Evolutionary conservation across 164 flowering plant genomes (phyloP), one percentile per base, ranked within the genome.

Genomic region (Tinospora cordifolia): DNA sequence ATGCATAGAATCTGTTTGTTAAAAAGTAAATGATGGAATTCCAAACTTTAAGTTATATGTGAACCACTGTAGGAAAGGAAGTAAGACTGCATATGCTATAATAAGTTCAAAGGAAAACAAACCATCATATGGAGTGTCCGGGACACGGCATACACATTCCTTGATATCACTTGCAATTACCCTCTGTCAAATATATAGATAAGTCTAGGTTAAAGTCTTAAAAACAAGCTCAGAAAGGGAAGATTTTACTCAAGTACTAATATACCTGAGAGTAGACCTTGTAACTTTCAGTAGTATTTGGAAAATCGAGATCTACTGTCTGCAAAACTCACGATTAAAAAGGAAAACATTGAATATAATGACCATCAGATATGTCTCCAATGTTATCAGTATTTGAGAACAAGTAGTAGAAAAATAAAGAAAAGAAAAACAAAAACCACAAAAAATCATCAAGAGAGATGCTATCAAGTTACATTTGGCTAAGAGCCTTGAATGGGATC

Each of bases 71-170:
- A 54, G 7, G 60, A 54, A 19, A 19, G 21, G 21, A 8, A 54
- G 9, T 54, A 9, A 54, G 8, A 54, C n/a, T 44, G 47, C 47
- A 44, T 11, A 44, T 19, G n/a, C 49, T 57, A 72, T 39, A 59
- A 74, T 25, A 59, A 14, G 71, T 41, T 8, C n/a, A 58, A 12
- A 70, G 49, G 46, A 74, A 69, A 26, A 79, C 86, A 76, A 70
- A 94, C 99, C 99, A 84, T 92, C 99, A 79, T 84, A 94, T 60
- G 91, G 90, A 65, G 98, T 86, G 83, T 94, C 99, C 19, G 99
- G 99, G 0, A 92, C 98, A 67, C 99, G 90, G 63, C 96, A 92
- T 3, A 94, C 97, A 70, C 87, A 86, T 82, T 94, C 99, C 81
- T 94, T 94, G 69, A 92, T 90, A 78, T 94, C 99, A 83, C 97